Conservation (phyloP, 345 rosid genomes). For the Clausena lansium region DNA sequence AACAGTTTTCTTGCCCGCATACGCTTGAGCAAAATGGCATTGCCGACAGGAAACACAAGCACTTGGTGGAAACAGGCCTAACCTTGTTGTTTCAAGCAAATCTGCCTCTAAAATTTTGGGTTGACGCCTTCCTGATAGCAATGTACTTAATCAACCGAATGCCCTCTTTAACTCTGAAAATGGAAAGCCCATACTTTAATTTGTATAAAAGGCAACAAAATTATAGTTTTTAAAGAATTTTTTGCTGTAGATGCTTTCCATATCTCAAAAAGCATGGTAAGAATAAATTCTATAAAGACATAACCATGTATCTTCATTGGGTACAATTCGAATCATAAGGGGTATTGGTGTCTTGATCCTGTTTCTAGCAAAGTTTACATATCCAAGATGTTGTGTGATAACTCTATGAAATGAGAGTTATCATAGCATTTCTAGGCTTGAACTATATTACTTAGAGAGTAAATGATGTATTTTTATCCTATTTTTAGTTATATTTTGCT, state of each 20-base stretch:
- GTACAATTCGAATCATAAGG: neutral
- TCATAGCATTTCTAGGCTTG: too few species aligned
- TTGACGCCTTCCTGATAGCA: neutral
- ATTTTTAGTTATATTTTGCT: too few species aligned
- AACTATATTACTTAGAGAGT: too few species aligned
- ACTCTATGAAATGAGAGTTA: too few species aligned
- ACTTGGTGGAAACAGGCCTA: neutral
- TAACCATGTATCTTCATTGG: neutral
- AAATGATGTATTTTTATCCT: too few species aligned
- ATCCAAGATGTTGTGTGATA: neutral
- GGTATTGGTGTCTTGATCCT: neutral
- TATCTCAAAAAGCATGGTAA: neutral
- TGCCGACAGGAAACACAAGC: too few species aligned
- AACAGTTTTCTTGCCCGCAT: too few species aligned
- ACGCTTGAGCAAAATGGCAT: too few species aligned
- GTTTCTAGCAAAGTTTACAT: neutral
- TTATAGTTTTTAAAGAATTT: neutral
- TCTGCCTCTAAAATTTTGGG: constrained; percentile 1
- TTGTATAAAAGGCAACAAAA: neutral
- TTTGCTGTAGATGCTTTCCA: neutral
- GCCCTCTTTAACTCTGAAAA: neutral
- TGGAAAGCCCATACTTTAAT: neutral
- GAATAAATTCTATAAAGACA: neutral
- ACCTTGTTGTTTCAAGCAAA: constrained; percentile 4
- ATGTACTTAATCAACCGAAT: too few species aligned